phyloP scores from a whole-genome alignment of 139 green algal species.

The Volvox africanus region DNA sequence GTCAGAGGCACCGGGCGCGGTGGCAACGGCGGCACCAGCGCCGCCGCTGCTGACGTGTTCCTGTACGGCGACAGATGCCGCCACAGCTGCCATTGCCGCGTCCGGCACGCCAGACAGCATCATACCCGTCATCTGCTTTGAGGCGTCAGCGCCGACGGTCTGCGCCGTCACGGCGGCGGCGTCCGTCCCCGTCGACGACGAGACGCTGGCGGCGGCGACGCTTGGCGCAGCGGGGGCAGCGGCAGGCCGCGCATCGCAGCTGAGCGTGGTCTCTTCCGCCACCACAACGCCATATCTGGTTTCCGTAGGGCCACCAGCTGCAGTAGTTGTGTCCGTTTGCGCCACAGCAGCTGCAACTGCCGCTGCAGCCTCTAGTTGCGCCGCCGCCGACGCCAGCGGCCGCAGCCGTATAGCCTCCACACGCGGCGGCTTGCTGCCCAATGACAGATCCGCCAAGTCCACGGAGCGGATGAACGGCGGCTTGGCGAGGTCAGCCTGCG shows the following conservation, averaged over 20 bases:
- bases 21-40: background rate
- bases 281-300: background rate
- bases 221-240: background rate
- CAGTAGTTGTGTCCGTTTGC: background rate
- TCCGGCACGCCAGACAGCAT: conserved; percentile 1
- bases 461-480: conserved; percentile 37
- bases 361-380: conserved; percentile 15
- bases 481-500: conserved; percentile 26
- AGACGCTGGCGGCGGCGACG: conserved; percentile 1
- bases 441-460: conserved; percentile 2
- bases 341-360: background rate
- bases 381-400: conserved; percentile 29
- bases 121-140: background rate
- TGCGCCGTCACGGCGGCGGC: background rate
- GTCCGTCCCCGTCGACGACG: background rate
- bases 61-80: conserved; percentile 11
- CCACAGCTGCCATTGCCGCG: conserved; percentile 15
- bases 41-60: background rate
- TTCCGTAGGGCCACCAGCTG: background rate
- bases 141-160: background rate
- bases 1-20: background rate
- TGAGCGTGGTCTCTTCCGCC: background rate
- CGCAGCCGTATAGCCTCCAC: conserved; percentile 11
- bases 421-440: conserved; percentile 10
- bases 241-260: background rate